Evolutionary conservation across 2,329 filamentous ascomycete genomes (phyloP).

Genomic region (Juglanconis juglandina): DNA sequence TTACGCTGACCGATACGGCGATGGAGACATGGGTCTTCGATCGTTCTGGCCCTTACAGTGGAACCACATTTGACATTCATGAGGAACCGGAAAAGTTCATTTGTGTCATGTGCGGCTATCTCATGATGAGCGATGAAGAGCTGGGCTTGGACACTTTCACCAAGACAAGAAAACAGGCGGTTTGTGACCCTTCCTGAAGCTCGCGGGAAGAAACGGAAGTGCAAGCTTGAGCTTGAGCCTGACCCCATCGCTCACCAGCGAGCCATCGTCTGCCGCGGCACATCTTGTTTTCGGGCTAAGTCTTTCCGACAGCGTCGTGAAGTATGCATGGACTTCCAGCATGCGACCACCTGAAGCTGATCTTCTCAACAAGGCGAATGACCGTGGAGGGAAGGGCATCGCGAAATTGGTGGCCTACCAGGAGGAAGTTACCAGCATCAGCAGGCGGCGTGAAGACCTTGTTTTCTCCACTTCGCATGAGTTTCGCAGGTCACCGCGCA

Average conservation of each 20-base stretch:
- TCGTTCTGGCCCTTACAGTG: too few species aligned
- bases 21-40: too few species aligned
- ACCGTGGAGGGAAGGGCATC: neutral
- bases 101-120: constrained; percentile 26
- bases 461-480: too few species aligned
- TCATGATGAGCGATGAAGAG: constrained; percentile 29
- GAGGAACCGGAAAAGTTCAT: too few species aligned
- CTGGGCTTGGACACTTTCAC: constrained; percentile 29
- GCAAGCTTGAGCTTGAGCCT: neutral
- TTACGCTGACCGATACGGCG: too few species aligned
- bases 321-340: constrained; percentile 30
- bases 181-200: neutral
- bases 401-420: neutral
- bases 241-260: neutral
- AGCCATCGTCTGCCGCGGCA: constrained; percentile 25
- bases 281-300: constrained; percentile 21
- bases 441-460: neutral
- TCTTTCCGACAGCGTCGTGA: constrained; percentile 26
- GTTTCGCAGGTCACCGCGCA: too few species aligned
- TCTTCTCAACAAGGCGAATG: constrained; percentile 19
- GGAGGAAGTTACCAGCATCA: neutral
- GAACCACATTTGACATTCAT: too few species aligned
- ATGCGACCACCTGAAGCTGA: constrained; percentile 26
- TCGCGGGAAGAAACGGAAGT: neutral
- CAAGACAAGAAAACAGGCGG: neutral